Base-by-base conservation (phyloP, 106 monocot species). In the Dendrobium catenatum region DNA sequence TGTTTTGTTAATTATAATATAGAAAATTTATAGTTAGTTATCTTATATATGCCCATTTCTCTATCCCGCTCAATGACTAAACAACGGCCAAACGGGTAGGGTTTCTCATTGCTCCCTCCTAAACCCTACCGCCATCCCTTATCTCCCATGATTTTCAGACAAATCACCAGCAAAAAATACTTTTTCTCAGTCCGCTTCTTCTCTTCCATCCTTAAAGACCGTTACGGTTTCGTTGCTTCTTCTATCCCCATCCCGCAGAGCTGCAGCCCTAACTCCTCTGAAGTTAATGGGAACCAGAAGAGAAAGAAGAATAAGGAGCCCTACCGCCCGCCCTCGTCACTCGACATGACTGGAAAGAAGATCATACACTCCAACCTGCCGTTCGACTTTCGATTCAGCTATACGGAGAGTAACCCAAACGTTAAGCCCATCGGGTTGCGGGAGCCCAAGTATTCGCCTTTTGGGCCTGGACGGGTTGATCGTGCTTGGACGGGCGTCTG, bases 391-490 rank as follows among this genome's bases (percentile, higher is more conserved):
- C 92, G 89, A 10, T 92, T 87, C 89, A 92, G 92, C 85, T 92
- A 92, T 88, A 92, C 87, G 22, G 92, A 92, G 86, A 89, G 92
- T 84, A 85, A 78, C 80, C 85, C 87, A 13, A 15, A 17, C 17
- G 82, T 81, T 37, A 89, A 86, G 88, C 94, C 91, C 31, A 89
- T 94, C 72, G 94, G 94, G 3, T 78, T 91, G 42, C 98, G 98
- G 29, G 98, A 94, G 77, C 95, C 98, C 61, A 95, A 88, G 83
- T 99, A 93, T 85, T 93, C 93, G 17, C 98, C 98, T 0, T 99
- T 99, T 44, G 98, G 98, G 0, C 98, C 98, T 0, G 89, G 89
- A 2, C 78, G 91, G 67, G 19, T 95, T 26, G 93, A 94, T 68
- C 83, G 98, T 42, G 19, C 78, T 0, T 99, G 98, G 98, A 99